A percentile compares a stretch with the other conserved stretches of the same genome.
These are phyloP conservation scores for Aspergillus wentii DNA, from an alignment of 495 filamentous ascomycete species.

Conservation along the genomic window DNA sequence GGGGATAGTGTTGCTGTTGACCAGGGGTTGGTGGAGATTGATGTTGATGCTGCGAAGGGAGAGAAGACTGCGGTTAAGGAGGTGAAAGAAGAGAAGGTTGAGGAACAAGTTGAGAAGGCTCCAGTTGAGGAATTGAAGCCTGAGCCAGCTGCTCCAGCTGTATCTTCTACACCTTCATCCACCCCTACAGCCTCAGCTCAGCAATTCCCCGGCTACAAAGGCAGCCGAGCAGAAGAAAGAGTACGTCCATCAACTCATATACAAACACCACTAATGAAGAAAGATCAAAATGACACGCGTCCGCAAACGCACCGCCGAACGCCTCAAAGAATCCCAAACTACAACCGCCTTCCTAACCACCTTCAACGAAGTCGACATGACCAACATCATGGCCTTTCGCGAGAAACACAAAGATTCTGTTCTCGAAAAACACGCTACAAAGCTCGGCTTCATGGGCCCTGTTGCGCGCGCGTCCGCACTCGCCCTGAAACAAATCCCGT, in stretches of 20 bases:
- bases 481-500: slow-evolving; percentile 79
- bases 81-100: slow-evolving; percentile 6
- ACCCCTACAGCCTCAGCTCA: slow-evolving; percentile 23
- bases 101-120: slow-evolving; percentile 6
- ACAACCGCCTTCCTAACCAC: slow-evolving; percentile 80
- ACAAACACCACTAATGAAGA: no score
- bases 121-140: slow-evolving; percentile 1
- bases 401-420: slow-evolving; percentile 83
- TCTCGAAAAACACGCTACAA: slow-evolving; percentile 80
- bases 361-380: slow-evolving; percentile 96
- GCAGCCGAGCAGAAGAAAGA: slow-evolving; percentile 73
- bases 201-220: slow-evolving; percentile 31
- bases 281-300: slow-evolving; percentile 7
- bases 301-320: slow-evolving; percentile 5
- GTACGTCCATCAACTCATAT: slow-evolving; percentile 46
- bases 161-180: not conserved
- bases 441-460: slow-evolving; percentile 89
- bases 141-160: not conserved
- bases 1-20: slow-evolving; percentile 87
- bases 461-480: slow-evolving; percentile 79
- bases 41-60: slow-evolving; percentile 47
- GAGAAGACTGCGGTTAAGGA: slow-evolving; percentile 47
- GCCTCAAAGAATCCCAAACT: slow-evolving; percentile 6
- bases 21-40: slow-evolving; percentile 69
- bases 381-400: slow-evolving; percentile 78